Evolutionary conservation across 2,329 filamentous ascomycete species (phyloP), one percentile per base, ranked within the genome.

Genomic region (Hysterium pulicare): DNA sequence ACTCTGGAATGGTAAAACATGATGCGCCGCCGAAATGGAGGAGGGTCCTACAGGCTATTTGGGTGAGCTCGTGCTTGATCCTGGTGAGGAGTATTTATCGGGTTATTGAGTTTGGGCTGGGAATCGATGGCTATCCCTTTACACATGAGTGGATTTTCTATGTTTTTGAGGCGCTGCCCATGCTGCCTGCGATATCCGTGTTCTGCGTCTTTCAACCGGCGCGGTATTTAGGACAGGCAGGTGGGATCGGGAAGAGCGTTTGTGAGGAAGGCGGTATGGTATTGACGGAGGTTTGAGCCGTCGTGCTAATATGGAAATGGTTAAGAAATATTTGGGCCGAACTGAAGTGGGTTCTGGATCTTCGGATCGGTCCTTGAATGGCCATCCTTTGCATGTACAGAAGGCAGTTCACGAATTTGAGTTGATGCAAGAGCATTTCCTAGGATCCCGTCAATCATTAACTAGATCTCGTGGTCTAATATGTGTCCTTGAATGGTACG

Each of bases 91-190:
- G 67, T n/a, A 59, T 75, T 22, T 77, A 71, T 44, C 69, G 72
- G 9, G 63, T 74, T 1, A 62, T 71, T 24, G 73, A 77, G 42
- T 76, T 75, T 49, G 65, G 67, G 0, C 59, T 72, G 17, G 73
- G 72, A 0, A 70, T 69, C 35, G 58, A 71, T 3, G 69, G 73
- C 2, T 77, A 77, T 49, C 60, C 70, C 0, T 73, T 75, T 43
- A 64, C 52, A 2, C 66, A 71, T 16, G 74, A 78, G 49, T 76
- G 74, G 69, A 64, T 71, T 3, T 69, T 76, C 37, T 77, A 73
- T 55, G 67, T 72, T 3, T 70, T 77, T 15, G 74, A 78, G 47
- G 65, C 66, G 1, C 42, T 73, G 10, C 70, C 73, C 1, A 75
- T 75, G 73, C 46, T 70, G 8, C 55, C 66, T 2, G 72, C 72